Evolutionary conservation across 208 protist species (phyloP).

Genomic region (Acanthamoeba healyi): DNA sequence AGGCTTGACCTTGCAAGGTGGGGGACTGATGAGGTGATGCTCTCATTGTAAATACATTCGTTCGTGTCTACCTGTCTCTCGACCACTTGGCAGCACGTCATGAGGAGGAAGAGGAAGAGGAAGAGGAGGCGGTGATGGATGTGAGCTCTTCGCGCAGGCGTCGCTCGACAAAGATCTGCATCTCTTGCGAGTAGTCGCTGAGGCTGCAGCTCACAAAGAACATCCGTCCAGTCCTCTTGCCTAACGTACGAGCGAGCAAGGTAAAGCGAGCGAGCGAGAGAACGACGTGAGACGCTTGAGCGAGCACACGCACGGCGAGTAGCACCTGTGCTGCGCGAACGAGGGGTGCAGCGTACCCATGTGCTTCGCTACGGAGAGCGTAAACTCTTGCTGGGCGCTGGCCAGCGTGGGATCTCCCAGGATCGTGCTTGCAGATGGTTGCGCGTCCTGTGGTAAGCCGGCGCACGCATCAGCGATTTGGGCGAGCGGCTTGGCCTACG

Average conservation of each 20-base stretch:
- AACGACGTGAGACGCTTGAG: no score
- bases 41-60: not conserved
- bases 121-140: not conserved
- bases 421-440: not conserved
- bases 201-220: slow-evolving; percentile 59
- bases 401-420: not conserved
- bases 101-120: not conserved
- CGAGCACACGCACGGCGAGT: no score
- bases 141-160: slow-evolving; percentile 11
- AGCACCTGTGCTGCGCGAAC: not conserved
- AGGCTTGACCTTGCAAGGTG: no score
- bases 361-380: not conserved
- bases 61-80: no score
- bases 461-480: no score
- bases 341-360: not conserved
- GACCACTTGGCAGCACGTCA: no score
- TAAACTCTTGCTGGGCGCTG: not conserved
- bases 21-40: no score
- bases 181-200: slow-evolving; percentile 1
- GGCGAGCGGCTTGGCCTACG: no score
- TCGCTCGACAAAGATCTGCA: slow-evolving; percentile 64
- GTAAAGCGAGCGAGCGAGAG: no score
- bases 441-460: no score
- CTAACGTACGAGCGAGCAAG: no score
- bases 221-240: slow-evolving; percentile 14